A percentile compares a stretch with the other conserved stretches of the same genome.
phyloP scores from a whole-genome alignment of 768 basidiomycete species.

The Pleurotus platypus region DNA sequence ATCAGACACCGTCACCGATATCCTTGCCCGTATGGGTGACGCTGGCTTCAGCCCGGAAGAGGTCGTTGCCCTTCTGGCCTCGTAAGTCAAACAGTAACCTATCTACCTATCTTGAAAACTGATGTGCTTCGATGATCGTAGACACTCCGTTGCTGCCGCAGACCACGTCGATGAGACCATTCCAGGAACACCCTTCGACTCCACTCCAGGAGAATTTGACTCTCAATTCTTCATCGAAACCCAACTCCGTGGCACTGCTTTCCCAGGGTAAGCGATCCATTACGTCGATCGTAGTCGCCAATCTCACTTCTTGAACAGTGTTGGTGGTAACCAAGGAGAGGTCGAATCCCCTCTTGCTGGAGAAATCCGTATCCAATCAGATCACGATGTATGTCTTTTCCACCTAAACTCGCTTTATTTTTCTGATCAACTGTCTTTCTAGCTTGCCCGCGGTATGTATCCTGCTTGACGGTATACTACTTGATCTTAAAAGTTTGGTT shows the following conservation, averaged over 20 bases:
- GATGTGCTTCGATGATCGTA: neutral
- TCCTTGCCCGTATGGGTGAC: constrained; percentile 13
- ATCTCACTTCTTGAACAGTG: constrained; percentile 16
- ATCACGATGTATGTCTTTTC: constrained; percentile 9
- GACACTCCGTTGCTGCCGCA: constrained; percentile 17
- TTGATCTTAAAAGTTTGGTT: constrained; percentile 6
- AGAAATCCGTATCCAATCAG: constrained; percentile 16
- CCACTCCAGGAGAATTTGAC: constrained; percentile 26
- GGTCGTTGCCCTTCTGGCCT: constrained; percentile 19
- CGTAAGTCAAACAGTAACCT: constrained; percentile 7
- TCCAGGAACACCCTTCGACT: constrained; percentile 25
- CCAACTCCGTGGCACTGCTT: constrained; percentile 21
- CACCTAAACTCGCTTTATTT: neutral
- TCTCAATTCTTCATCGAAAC: constrained; percentile 30
- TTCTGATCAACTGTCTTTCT: neutral
- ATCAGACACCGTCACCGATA: constrained; percentile 13
- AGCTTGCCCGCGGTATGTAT: constrained; percentile 16
- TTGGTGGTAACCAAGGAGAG: constrained; percentile 17
- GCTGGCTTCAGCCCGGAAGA: constrained; percentile 8
- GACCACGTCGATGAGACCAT: constrained; percentile 19
- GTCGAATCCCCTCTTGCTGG: constrained; percentile 13
- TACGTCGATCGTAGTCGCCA: constrained; percentile 2
- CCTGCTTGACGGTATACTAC: constrained; percentile 3
- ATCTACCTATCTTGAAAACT: too few species aligned
- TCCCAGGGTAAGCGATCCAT: constrained; percentile 19